phyloP scores from a whole-genome alignment of 495 filamentous ascomycete genomes.

The Hypoxylon crocopeplum region DNA sequence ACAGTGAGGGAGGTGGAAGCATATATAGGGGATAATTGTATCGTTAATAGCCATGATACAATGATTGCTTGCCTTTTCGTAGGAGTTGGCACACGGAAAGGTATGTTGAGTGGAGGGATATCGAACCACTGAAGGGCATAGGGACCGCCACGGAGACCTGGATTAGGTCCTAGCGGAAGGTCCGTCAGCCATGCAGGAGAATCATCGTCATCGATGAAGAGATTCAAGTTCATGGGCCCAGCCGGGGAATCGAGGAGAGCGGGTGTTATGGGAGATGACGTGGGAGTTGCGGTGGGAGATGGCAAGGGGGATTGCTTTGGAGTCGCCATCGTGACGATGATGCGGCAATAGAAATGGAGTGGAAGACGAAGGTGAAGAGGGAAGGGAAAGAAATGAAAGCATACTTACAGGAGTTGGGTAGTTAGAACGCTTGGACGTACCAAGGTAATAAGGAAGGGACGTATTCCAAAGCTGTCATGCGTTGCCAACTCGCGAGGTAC shows the following conservation, averaged over 20 bases:
- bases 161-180: conserved; percentile 12
- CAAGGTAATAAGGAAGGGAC: neutral
- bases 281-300: neutral
- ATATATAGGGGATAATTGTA: neutral
- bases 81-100: neutral
- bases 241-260: conserved; percentile 4
- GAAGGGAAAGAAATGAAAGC: conserved; percentile 5
- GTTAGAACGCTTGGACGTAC: neutral
- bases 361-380: neutral
- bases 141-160: conserved; percentile 29
- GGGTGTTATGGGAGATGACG: neutral
- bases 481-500: conserved; percentile 1
- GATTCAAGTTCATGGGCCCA: conserved; percentile 19
- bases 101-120: conserved; percentile 1
- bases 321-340: neutral
- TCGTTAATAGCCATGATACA: neutral
- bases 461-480: neutral
- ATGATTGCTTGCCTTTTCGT: conserved; percentile 14
- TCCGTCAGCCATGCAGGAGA: conserved; percentile 5
- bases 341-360: neutral
- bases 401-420: conserved; percentile 17
- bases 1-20: neutral
- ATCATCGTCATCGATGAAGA: conserved; percentile 5
- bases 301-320: neutral
- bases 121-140: conserved; percentile 13